phyloP scores from a whole-genome alignment of 345 rosid genomes.

The Eucalyptus paniculata region DNA sequence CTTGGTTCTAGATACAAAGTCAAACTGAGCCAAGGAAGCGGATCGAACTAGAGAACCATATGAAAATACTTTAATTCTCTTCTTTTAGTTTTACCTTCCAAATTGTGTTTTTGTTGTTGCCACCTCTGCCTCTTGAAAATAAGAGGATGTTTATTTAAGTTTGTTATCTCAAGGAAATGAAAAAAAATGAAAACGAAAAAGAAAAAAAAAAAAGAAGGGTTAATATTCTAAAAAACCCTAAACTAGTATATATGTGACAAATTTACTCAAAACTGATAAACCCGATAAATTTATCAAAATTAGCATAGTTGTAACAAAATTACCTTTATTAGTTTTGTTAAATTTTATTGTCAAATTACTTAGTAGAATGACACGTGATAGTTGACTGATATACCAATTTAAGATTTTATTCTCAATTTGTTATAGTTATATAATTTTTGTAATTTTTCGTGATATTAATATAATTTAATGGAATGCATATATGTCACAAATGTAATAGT shows the following conservation, averaged over 20 bases:
- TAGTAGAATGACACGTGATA: fast-evolving
- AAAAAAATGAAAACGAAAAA: not conserved
- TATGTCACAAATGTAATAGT: too few relatives aligned
- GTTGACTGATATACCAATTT: fast-evolving
- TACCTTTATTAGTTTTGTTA: fast-evolving
- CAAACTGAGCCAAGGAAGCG: not conserved
- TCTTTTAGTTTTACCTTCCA: not conserved
- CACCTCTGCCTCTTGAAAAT: not conserved
- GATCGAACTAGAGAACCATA: not conserved
- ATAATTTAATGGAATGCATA: fast-evolving
- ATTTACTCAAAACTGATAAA: too few relatives aligned
- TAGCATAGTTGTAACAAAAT: too few relatives aligned
- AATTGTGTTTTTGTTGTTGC: not conserved
- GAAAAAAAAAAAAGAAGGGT: too few relatives aligned
- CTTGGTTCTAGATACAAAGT: not conserved
- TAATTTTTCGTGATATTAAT: too few relatives aligned
- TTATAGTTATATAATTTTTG: too few relatives aligned
- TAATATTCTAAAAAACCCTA: too few relatives aligned
- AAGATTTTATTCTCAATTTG: fast-evolving
- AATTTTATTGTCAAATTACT: too few relatives aligned
- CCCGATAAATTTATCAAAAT: too few relatives aligned
- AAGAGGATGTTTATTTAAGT: not conserved
- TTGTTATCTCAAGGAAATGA: not conserved
- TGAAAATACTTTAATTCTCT: not conserved
- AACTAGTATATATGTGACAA: fast-evolving